Evolutionary conservation across 805 yeast genomes (phyloP), one percentile per base, ranked within the genome.

Genomic region (Kuraishia ogatae): DNA sequence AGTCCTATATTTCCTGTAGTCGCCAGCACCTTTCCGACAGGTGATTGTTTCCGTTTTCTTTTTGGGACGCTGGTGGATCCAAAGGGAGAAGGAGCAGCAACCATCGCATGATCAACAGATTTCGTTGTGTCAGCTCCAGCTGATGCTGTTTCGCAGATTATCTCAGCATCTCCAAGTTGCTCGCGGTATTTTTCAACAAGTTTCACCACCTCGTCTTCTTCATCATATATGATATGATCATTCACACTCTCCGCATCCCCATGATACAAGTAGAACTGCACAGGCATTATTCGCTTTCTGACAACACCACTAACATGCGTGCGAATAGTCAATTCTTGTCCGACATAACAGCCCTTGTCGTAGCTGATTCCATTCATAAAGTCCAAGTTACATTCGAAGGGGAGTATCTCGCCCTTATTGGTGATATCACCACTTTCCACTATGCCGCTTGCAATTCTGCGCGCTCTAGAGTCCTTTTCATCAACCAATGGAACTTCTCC

Each of bases 301-400:
- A 92, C 80, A 1, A 84, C 80, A 2, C 97, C 97, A 35, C 86
- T 83, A 57, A 88, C 89, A 64, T 79, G 85, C 0, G 97, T 86
- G 62, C 99, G 79, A 19, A 92, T 90, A 0, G 97, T 92, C 53
- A 94, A 74, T 66, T 94, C 99, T 69, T 94, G 99, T 1, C 99
- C 99, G 17, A 90, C 85, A 63, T 94, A 94, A 66, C 99, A 94
- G 1, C 99, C 99, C 68, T 94, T 94, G 59, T 90, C 85, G 53
- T 85, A 81, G 54, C 93, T 89, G 15, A 94, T 76, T 0, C 93
- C 96, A 60, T 88, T 85, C 71, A 82, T 81, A 62, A 79, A 82
- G 68, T 94, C 99, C 60, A 92, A 71, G 66, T 89, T 89, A 57
- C 81, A 76, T 61, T 94, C 98, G 61, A 94, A 78, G 1, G 99